phyloP scores from a whole-genome alignment of 768 basidiomycete genomes.

The Lentinus tigrinus region DNA sequence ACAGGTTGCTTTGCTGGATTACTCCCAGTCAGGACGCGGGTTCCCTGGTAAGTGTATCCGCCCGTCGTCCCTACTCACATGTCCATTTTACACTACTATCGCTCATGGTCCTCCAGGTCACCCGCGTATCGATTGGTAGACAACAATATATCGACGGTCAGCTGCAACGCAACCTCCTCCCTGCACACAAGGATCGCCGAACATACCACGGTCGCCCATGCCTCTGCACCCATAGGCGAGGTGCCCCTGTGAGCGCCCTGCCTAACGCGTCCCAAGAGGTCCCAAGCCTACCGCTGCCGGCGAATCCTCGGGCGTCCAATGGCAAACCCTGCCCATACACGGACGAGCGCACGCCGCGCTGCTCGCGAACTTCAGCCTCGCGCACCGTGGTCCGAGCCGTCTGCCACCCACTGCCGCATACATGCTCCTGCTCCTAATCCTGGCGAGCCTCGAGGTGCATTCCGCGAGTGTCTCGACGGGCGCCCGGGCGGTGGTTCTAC shows the following conservation, averaged over 20 bases:
- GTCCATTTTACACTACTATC: too few relatives aligned
- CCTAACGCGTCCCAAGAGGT: neutral
- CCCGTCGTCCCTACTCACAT: too few relatives aligned
- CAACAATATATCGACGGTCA: slow-evolving; percentile 6
- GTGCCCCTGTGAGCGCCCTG: slow-evolving; percentile 2
- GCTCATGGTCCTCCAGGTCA: too few relatives aligned
- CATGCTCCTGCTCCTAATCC: too few relatives aligned
- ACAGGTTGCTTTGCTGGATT: too few relatives aligned
- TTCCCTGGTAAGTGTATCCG: too few relatives aligned
- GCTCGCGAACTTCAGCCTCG: neutral
- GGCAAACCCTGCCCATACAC: slow-evolving; percentile 4
- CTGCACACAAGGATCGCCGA: neutral
- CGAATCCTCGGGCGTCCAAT: slow-evolving; percentile 11
- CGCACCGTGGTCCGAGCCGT: neutral
- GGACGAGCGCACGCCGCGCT: neutral
- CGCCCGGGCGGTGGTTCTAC: neutral
- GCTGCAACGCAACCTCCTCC: slow-evolving; percentile 2
- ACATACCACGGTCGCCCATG: slow-evolving; percentile 5
- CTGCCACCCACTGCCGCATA: too few relatives aligned
- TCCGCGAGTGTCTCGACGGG: neutral
- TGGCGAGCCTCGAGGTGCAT: neutral
- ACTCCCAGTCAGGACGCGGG: too few relatives aligned
- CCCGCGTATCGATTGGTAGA: neutral
- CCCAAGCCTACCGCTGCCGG: slow-evolving; percentile 3
- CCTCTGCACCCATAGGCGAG: neutral